Conservation (phyloP, 805 yeast species). For the Sporopachydermia lactativora region DNA sequence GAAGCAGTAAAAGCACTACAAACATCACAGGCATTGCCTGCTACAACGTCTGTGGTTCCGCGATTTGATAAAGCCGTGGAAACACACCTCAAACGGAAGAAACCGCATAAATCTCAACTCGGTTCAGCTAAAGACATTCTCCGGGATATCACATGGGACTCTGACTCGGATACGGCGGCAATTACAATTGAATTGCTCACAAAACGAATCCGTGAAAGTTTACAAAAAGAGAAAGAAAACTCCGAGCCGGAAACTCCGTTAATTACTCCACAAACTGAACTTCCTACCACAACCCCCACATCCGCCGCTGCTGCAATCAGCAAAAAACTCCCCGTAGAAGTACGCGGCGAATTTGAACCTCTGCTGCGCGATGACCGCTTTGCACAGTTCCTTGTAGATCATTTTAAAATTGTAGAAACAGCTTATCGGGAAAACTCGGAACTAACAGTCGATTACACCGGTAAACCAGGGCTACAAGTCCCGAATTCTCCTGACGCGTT, state of each 20-base stretch:
- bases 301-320: neutral
- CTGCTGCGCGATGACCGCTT: constrained; percentile 4
- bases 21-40: neutral
- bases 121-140: neutral
- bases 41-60: neutral
- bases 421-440: constrained; percentile 18
- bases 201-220: neutral
- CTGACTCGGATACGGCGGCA: neutral
- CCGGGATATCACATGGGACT: neutral
- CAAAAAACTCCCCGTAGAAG: neutral
- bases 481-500: constrained; percentile 1
- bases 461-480: constrained; percentile 3
- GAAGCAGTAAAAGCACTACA: neutral
- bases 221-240: neutral
- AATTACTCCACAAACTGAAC: neutral
- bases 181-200: neutral
- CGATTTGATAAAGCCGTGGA: neutral
- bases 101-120: neutral
- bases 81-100: neutral
- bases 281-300: neutral
- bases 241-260: neutral
- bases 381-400: constrained; percentile 14
- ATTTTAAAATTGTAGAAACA: constrained; percentile 19
- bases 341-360: neutral
- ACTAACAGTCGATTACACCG: constrained; percentile 15